Conservation (phyloP, 179 eudicot species). For the Drosera spatulata region DNA sequence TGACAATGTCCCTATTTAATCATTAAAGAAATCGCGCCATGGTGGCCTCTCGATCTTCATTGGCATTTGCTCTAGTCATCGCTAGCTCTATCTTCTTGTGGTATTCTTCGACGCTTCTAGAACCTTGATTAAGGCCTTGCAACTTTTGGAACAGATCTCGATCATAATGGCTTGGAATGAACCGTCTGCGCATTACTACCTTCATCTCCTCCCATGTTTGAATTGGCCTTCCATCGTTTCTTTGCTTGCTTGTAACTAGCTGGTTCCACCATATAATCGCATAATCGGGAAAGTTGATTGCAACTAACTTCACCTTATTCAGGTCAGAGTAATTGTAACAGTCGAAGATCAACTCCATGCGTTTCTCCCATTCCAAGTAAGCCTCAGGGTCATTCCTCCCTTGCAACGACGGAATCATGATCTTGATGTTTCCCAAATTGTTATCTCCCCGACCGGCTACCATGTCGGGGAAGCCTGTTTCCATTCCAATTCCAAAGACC, state of each 20-base stretch:
- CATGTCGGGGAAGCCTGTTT: neutral
- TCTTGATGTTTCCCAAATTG: neutral
- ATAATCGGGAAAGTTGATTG: neutral
- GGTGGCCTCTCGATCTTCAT: slow-evolving; percentile 7
- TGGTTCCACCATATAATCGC: slow-evolving; percentile 6
- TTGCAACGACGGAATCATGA: neutral
- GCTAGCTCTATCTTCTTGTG: neutral
- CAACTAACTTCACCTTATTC: neutral
- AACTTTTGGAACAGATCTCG: neutral
- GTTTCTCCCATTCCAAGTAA: neutral
- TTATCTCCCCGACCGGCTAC: no score
- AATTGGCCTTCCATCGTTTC: neutral
- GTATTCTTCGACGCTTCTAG: neutral
- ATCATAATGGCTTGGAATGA: neutral
- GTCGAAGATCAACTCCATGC: neutral
- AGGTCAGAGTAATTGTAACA: neutral
- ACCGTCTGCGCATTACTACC: neutral
- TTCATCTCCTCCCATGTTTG: neutral
- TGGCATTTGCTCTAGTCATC: neutral
- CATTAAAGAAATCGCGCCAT: slow-evolving; percentile 3
- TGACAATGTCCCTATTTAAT: slow-evolving; percentile 1
- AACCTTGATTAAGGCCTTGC: neutral
- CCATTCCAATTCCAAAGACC: neutral
- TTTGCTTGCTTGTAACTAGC: neutral
- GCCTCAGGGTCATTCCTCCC: neutral